phyloP scores from a whole-genome alignment of 2,329 filamentous ascomycete species.

The Talaromyces verruculosus region DNA sequence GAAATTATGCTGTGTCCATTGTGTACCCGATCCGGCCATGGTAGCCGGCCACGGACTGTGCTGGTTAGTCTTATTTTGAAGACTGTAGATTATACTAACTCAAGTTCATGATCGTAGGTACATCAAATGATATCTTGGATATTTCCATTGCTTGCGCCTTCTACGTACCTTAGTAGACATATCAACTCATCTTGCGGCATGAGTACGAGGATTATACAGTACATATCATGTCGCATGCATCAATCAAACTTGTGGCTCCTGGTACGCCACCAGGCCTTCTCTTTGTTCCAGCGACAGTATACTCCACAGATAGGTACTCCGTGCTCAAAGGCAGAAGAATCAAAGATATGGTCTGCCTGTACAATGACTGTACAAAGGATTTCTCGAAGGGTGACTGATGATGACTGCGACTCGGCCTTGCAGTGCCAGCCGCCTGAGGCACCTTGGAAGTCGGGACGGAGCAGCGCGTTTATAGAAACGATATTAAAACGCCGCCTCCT shows the following conservation, averaged over 20 bases:
- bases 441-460: background rate
- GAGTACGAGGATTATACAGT: background rate
- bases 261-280: background rate
- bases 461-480: constrained; percentile 1
- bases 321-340: background rate
- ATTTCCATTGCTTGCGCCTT: background rate
- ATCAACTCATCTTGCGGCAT: background rate
- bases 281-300: background rate
- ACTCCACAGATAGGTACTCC: background rate
- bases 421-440: background rate
- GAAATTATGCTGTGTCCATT: constrained; percentile 4
- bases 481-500: background rate
- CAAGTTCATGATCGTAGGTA: background rate
- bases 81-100: background rate
- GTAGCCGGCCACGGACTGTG: background rate
- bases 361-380: background rate
- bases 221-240: background rate
- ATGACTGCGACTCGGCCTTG: constrained; percentile 3
- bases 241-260: background rate
- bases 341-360: background rate
- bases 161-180: background rate
- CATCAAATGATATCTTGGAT: background rate
- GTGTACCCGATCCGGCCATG: background rate
- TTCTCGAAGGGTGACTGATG: background rate
- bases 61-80: background rate